Evolutionary conservation across 257 asterid species (phyloP), one percentile per base, ranked within the genome.

Genomic region (Schizonepeta tenuifolia): DNA sequence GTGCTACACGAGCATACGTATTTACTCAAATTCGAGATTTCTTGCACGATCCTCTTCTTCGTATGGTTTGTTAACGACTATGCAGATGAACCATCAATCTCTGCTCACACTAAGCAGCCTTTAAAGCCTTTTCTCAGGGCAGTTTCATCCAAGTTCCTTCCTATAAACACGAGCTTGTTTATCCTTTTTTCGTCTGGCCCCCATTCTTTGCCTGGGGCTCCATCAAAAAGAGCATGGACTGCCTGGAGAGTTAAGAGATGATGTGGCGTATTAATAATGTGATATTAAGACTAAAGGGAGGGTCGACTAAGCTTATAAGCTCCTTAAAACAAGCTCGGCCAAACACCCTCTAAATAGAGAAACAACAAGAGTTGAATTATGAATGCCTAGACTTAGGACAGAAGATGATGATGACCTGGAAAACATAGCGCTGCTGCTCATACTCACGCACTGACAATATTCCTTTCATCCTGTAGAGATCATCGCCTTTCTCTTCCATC

Each of bases 121-220:
- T 84, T 89, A 72, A 91, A 94, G 69, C 96, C 99, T 83, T 91
- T 94, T 79, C 89, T 84, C 28, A 94, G 77, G 14, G 95, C 88
- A 67, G 85, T 79, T 81, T 91, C 97, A 57, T 91, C 97, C 81
- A 94, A 81, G 82, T 94, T 88, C 81, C 77, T 88, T 21, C 99
- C 99, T 24, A 94, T 91, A 68, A 94, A 91, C 31, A 94, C 98
- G 18, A 94, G 86, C 82, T 89, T 94, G 92, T 86, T 94, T 79
- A 87, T 77, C 81, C 97, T 79, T 81, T 91, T 87, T 90, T 94
- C 97, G 1, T 77, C 86, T 0, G 85, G 68, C 15, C 65, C 89
- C 99, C 99, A 94, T 61, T 85, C 86, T 87, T 89, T 94, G 65
- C 99, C 99, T 3, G 96, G 96, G 85, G 86, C 79, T 71, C 97